phyloP scores from a whole-genome alignment of 148 eudicot genomes.

The Oxyria digyna region DNA sequence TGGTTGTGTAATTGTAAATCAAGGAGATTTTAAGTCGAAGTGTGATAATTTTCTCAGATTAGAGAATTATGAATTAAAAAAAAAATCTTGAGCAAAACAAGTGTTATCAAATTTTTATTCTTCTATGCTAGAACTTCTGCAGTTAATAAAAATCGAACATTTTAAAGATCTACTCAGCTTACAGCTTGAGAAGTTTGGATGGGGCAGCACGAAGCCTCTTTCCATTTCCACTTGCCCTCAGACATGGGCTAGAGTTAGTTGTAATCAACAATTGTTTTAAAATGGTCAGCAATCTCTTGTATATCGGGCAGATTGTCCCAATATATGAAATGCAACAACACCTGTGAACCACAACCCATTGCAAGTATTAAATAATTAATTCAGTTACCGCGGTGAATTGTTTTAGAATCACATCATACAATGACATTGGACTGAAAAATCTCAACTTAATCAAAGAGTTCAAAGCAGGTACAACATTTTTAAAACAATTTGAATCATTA shows the following conservation, averaged over 20 bases:
- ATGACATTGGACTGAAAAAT: not conserved
- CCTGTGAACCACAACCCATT: conserved; percentile 34
- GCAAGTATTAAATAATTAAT: not conserved
- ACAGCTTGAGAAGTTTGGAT: conserved; percentile 91
- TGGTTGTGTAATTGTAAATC: not conserved
- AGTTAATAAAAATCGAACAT: too few relatives aligned
- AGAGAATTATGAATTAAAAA: too few relatives aligned
- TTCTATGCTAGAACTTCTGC: too few relatives aligned
- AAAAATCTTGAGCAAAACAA: too few relatives aligned
- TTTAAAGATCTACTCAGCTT: conserved; percentile 24
- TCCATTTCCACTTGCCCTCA: conserved; percentile 75
- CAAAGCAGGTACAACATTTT: not conserved
- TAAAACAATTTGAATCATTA: not conserved
- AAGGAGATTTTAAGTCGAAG: not conserved
- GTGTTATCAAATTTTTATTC: too few relatives aligned
- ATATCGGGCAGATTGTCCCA: conserved; percentile 80
- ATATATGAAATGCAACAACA: conserved; percentile 75
- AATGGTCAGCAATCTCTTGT: conserved; percentile 61
- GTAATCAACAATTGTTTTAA: conserved; percentile 92
- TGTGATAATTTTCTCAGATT: not conserved
- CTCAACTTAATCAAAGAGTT: not conserved
- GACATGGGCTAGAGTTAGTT: conserved; percentile 79
- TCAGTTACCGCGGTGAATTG: not conserved
- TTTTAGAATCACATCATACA: not conserved
- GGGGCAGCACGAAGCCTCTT: conserved; percentile 98